Evolutionary conservation across 2,329 filamentous ascomycete species (phyloP), one percentile per base, ranked within the genome.

Genomic region (Phialocephala sp.): DNA sequence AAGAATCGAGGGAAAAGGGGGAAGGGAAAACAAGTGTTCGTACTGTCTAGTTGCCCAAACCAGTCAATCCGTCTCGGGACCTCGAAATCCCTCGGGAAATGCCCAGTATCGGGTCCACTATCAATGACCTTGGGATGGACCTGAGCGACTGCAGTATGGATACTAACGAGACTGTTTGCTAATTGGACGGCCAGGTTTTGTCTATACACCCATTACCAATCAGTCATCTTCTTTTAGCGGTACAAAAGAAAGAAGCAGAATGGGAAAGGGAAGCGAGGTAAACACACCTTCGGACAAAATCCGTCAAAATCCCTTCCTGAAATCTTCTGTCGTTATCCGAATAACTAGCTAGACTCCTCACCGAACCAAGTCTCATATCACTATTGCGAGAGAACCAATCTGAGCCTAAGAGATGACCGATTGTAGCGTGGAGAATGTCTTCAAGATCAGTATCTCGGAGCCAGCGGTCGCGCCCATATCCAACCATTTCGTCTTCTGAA

Each of bases 51-150:
- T 18, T 14, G 15, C 15, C 69, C n/a, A 39, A 74, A 64, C 32
- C 69, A 66, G 9, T 72, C 61, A 8, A 74, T 24, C 9, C 54
- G 37, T 37, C 57, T 57, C 8, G 71, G 72, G 2, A 27, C 37
- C 12, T 71, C 61, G 54, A 74, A 74, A 8, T 68, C 68, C 5
- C 58, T n/a, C 2, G 71, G 70, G 14, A 62, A 72, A 2, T 47
- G n/a, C 0, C 69, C 67, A n/a, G 66, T 41, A 9, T 57, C 35
- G 3, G 47, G 35, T 14, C 68, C 67, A 50, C 67, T 56, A 9
- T 54, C 27, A 2, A 50, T 57, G 14, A 71, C 20, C 39, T 72
- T 74, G 1, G 72, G 72, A 47, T 74, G 71, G 8, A 74, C 56
- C 32, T 74, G 66, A 14, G 66, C 68, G 36, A 70, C 65, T 12